A percentile compares a stretch with the other conserved stretches of the same genome.
Conservation (phyloP, 1,284 basidiomycete genomes). For the Sanguinoderma infundibulare region DNA sequence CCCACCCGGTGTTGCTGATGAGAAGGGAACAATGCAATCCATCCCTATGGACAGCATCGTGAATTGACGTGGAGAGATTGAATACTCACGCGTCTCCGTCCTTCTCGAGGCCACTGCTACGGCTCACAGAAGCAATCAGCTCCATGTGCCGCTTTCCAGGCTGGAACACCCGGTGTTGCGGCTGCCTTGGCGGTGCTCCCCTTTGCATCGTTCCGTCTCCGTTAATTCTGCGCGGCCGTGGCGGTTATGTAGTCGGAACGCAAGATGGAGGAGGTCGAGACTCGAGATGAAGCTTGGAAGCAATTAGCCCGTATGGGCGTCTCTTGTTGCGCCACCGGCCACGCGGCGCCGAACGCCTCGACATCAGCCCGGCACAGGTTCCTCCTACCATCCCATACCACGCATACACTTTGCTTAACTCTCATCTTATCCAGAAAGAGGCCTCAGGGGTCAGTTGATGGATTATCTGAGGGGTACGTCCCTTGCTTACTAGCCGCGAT, state of each 20-base stretch:
- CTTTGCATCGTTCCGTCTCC: not conserved
- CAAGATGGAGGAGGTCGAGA: too few species aligned
- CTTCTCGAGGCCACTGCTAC: slow-evolving; percentile 71
- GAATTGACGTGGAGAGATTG: not conserved
- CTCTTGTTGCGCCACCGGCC: too few species aligned
- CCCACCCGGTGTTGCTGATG: not conserved
- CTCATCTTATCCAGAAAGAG: not conserved
- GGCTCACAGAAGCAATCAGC: slow-evolving; percentile 68
- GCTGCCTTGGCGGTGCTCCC: not conserved
- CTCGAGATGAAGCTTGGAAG: too few species aligned
- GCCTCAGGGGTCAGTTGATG: not conserved
- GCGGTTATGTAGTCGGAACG: too few species aligned
- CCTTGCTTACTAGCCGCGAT: not conserved
- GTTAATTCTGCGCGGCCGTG: not conserved
- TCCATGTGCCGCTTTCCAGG: slow-evolving; percentile 49
- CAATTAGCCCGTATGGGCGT: not conserved
- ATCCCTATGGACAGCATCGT: not conserved
- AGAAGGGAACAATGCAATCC: not conserved
- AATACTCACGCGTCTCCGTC: slow-evolving; percentile 69
- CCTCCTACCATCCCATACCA: not conserved
- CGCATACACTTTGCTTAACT: not conserved
- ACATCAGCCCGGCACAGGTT: not conserved
- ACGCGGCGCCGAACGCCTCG: not conserved
- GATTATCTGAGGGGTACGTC: not conserved
- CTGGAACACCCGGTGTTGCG: slow-evolving; percentile 27